A percentile compares a stretch with the other conserved stretches of the same genome.
Evolutionary conservation across 805 yeast genomes (phyloP).

Genomic region (Cyberlindnera americana): DNA sequence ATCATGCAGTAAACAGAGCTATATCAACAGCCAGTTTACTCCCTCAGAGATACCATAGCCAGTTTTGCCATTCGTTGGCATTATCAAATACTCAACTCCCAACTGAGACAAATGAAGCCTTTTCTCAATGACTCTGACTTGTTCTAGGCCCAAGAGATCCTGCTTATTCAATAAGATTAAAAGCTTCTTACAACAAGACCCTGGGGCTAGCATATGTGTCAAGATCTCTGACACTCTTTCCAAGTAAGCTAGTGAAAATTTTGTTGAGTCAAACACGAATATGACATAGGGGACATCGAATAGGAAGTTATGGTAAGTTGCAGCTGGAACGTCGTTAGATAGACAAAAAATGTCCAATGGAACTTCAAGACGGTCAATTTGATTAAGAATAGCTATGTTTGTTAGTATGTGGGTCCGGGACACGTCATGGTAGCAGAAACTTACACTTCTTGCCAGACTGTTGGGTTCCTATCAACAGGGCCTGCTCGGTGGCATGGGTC

Average conservation of each 20-base stretch:
- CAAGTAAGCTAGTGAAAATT: conserved; percentile 12
- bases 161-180: conserved; percentile 22
- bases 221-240: conserved; percentile 8
- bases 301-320: conserved; percentile 21
- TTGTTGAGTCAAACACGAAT: conserved; percentile 23
- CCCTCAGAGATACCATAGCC: conserved; percentile 28
- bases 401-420: conserved; percentile 7
- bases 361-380: conserved; percentile 11
- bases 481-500: conserved; percentile 6
- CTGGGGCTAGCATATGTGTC: conserved; percentile 4
- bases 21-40: conserved; percentile 27
- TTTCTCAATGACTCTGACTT: conserved; percentile 13
- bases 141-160: conserved; percentile 12
- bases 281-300: conserved; percentile 19
- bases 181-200: conserved; percentile 14
- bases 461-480: conserved; percentile 19
- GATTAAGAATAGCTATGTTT: conserved; percentile 13
- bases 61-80: conserved; percentile 18
- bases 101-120: conserved; percentile 8
- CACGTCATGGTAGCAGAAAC: too few relatives aligned
- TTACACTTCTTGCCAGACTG: conserved; percentile 20
- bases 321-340: conserved; percentile 18
- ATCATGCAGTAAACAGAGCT: conserved; percentile 16
- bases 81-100: conserved; percentile 15
- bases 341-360: conserved; percentile 21